Evolutionary conservation across 495 filamentous ascomycete genomes (phyloP).

Genomic region (Hypoxylon fragiforme): DNA sequence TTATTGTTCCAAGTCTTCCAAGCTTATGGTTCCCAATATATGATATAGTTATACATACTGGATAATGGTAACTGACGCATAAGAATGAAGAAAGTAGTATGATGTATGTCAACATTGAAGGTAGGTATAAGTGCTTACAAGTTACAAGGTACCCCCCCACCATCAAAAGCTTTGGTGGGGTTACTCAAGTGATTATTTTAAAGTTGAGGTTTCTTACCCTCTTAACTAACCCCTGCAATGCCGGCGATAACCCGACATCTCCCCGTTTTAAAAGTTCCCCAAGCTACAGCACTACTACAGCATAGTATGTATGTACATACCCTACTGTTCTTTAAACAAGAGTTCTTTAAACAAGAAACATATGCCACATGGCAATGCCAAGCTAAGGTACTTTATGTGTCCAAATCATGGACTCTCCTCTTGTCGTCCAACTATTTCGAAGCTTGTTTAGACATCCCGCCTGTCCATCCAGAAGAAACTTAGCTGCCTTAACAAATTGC

Average conservation of each 20-base stretch:
- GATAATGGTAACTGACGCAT: neutral
- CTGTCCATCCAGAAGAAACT: constrained; percentile 63
- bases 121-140: too few species aligned
- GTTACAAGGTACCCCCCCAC: too few species aligned
- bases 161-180: neutral
- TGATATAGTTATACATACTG: neutral
- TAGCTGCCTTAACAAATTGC: constrained; percentile 44
- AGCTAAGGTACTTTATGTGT: too few species aligned
- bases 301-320: too few species aligned
- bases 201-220: neutral
- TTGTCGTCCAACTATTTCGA: constrained; percentile 76
- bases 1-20: too few species aligned
- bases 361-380: too few species aligned
- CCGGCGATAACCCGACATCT: constrained; percentile 26
- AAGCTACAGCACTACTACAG: too few species aligned
- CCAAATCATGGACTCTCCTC: constrained; percentile 76
- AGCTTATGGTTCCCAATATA: neutral
- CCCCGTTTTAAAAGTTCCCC: too few species aligned
- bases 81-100: neutral
- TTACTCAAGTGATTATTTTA: neutral
- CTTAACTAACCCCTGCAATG: constrained; percentile 8
- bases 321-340: too few species aligned
- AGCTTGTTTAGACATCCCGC: constrained; percentile 75
- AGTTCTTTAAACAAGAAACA: too few species aligned
- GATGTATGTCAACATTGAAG: too few species aligned